Percentiles rank a stretch among this genome's conserved stretches.
These are phyloP conservation scores for Lenzites betulinus DNA, from an alignment of 768 basidiomycete species.

Conservation along the genomic window DNA sequence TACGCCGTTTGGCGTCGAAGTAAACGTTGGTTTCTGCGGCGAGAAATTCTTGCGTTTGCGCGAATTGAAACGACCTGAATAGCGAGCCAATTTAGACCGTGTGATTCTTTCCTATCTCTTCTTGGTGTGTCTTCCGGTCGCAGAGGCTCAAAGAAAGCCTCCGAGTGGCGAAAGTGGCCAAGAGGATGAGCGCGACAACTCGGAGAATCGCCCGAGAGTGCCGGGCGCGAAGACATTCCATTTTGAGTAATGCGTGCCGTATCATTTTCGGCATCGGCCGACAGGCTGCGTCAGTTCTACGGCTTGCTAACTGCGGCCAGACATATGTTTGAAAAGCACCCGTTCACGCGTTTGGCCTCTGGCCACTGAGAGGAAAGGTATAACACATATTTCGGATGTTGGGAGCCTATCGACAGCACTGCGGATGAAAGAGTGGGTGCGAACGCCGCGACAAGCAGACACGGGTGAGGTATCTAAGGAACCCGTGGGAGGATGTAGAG, in stretches of 20 bases:
- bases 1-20: not conserved
- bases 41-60: too few species aligned
- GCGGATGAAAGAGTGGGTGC: constrained; percentile 1
- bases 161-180: not conserved
- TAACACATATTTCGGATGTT: not conserved
- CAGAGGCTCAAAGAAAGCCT: too few species aligned
- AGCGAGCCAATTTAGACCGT: too few species aligned
- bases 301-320: not conserved
- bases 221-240: constrained; percentile 5
- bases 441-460: constrained; percentile 1
- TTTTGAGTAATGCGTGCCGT: not conserved
- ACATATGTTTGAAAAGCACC: too few species aligned
- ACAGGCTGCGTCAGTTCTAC: not conserved
- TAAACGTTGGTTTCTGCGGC: not conserved
- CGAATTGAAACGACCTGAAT: too few species aligned
- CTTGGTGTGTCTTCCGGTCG: too few species aligned
- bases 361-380: not conserved
- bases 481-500: constrained; percentile 4
- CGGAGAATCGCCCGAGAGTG: not conserved
- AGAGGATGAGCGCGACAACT: not conserved
- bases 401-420: constrained; percentile 6
- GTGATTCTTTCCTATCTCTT: too few species aligned
- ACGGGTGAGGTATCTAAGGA: constrained; percentile 11
- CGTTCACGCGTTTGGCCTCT: too few species aligned
- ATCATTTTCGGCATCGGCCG: constrained; percentile 11